Conservation (phyloP, 352 stramenopile genomes). For the Pythium rishiriense region DNA sequence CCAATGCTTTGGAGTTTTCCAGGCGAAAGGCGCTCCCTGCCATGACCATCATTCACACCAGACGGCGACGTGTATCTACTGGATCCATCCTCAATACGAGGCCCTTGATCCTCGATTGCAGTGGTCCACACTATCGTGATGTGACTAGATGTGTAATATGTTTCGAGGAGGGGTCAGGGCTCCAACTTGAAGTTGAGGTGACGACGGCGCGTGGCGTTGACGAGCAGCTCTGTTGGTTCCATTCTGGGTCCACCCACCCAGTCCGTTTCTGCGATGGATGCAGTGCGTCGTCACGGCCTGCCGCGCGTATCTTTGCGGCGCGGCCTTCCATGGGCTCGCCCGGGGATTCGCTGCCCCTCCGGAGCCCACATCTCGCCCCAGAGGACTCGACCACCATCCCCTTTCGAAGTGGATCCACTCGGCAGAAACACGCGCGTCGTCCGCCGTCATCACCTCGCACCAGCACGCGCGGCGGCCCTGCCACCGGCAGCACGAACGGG, state of each 20-base stretch:
- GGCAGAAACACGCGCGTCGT: slow-evolving; percentile 23
- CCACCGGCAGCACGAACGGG: not conserved
- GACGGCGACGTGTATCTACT: not conserved
- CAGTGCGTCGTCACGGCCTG: not conserved
- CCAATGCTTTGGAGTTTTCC: slow-evolving; percentile 6
- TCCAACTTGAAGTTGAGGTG: slow-evolving; percentile 24
- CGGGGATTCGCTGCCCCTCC: not conserved
- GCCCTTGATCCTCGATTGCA: not conserved
- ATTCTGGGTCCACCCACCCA: slow-evolving; percentile 1
- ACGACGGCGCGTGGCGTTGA: slow-evolving; percentile 16
- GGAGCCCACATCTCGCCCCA: not conserved
- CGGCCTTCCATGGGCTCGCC: slow-evolving; percentile 3
- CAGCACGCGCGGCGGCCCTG: not conserved
- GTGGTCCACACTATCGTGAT: slow-evolving; percentile 1
- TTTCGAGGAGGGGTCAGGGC: not conserved
- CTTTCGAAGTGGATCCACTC: slow-evolving; percentile 6
- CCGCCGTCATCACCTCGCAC: not conserved
- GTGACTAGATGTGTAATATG: slow-evolving; percentile 2
- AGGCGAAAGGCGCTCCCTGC: no score
- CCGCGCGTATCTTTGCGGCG: slow-evolving; percentile 23
- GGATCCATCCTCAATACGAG: not conserved
- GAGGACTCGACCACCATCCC: no score
- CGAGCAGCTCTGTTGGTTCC: not conserved
- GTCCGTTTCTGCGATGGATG: not conserved
- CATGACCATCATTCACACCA: slow-evolving; percentile 17